These are phyloP conservation scores for Staphylotrichum longicolle DNA, from an alignment of 495 filamentous ascomycete species.

Conservation along the genomic window DNA sequence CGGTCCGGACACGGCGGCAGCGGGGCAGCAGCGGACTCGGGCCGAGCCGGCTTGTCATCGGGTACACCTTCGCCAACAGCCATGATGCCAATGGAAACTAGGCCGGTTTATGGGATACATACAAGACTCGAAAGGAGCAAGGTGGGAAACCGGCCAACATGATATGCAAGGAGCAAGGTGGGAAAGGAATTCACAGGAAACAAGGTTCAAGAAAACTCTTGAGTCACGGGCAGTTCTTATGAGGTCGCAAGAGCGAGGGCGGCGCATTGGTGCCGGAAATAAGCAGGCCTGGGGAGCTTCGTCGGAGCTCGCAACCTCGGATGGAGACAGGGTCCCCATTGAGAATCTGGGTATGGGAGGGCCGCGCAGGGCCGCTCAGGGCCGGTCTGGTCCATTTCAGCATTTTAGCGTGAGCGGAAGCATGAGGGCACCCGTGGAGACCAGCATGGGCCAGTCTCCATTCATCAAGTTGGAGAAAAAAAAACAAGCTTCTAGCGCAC, in stretches of 20 bases:
- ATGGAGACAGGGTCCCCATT: background rate
- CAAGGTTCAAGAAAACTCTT: background rate
- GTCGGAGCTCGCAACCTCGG: slow-evolving; percentile 5
- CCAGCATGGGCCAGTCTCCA: too few species aligned
- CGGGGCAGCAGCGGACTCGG: slow-evolving; percentile 2
- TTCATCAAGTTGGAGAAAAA: too few species aligned
- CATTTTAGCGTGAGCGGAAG: too few species aligned
- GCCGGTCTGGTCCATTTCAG: too few species aligned
- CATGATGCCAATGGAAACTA: background rate
- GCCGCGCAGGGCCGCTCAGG: too few species aligned
- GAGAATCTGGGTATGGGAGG: too few species aligned
- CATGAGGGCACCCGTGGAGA: too few species aligned
- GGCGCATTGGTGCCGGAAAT: slow-evolving; percentile 15
- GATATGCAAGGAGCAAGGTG: too few species aligned
- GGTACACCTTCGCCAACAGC: background rate
- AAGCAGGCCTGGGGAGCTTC: slow-evolving; percentile 12
- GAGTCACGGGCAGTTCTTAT: background rate
- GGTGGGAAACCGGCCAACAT: too few species aligned
- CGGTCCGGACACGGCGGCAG: background rate
- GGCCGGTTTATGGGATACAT: background rate
- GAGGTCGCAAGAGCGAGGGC: too few species aligned
- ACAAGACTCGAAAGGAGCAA: background rate
- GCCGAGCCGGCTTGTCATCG: slow-evolving; percentile 15
- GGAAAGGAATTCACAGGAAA: too few species aligned
- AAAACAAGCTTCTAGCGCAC: too few species aligned